Base-by-base conservation (phyloP, 179 eudicot species). In the Silene coronaria region DNA sequence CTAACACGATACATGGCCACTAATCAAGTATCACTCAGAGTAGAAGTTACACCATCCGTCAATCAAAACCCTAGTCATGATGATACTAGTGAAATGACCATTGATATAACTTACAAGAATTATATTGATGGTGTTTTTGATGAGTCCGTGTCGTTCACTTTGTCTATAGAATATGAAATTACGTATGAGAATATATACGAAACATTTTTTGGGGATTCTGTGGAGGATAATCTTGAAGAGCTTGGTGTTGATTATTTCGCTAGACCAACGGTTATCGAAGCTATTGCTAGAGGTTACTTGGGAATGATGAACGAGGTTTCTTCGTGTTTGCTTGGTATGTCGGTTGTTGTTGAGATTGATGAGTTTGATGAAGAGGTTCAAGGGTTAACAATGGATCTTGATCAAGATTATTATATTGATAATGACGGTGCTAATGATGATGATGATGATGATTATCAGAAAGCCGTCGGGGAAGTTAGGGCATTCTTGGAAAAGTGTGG, bases 321-420 rank as follows among this genome's bases (percentile, higher is more conserved):
- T 8, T 61, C 10, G 32, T 28, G 63, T 24, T 59, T 22, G 24
- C 10, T 11, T 24, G 32, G 6, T 24, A 61, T 61, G 66, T 23
- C 16, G 66, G 66, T 61, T 61, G 0, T 11, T 11, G 32, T 61
- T 24, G 66, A 61, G 66, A n/a, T 61, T 24, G 66, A 61, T 61
- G 66, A 61, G 32, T 61, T 61, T 26, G 66, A 61, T 14, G 66
- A 61, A 32, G 66, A 61, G 12, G 66, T 61, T 61, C 32, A 61
- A 23, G 66, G 66, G 13, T 0, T 61, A 8, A 6, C 66, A 3
- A 23, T 61, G 30, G 32, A 61, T 24, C 66, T 61, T 61, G 66
- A 61, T 11, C 32, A 61, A 61, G 66, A 61, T 61, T 61, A 24
- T 63, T 3, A 30, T 30, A 12, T 4, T 28, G 17, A 61, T 30